Base-by-base conservation (phyloP, 208 protist genomes). In the Crithidia mellificae region DNA sequence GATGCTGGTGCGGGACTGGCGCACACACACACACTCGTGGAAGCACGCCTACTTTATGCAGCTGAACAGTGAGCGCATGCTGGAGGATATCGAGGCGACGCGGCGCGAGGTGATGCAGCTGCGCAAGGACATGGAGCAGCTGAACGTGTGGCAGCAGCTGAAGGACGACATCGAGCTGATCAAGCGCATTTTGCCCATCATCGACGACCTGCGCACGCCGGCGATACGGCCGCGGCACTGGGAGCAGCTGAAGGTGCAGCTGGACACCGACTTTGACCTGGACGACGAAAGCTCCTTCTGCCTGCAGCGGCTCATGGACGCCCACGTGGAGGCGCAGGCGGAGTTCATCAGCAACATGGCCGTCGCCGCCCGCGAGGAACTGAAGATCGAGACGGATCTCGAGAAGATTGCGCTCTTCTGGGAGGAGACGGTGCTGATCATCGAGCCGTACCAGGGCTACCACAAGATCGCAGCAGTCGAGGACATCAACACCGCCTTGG, bases 91-190 rank as follows among this genome's bases (percentile, higher is more conserved):
- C 8, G 84, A 91, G 50, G 67, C 80, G 57, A 94, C 95, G 32
- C 79, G 92, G 22, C 91, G 88, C 54, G 83, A 92, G 29, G 72
- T 98, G 53, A 63, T 97, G 55, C 73, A 85, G 34, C 73, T 98
- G 41, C 86, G 91, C 53, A 91, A 88, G 63, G 93, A 98, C 46
- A 79, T 98, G 46, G 95, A 98, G 83, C 74, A 88, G 44, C 89
- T 90, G 63, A 91, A 98, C 43, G 94, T 98, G 27, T 98, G 94
- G 92, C 81, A 87, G 44, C 83, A 81, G 47, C 79, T 98, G 22
- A 93, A 96, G 72, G 94, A 99, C 39, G 81, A 96, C 49, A 97
- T 99, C 24, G 96, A 98, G 52, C 80, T 96, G 51, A 98, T 99
- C 71, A 96, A 96, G 76, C 89, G 89, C 63, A 86, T 96, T 6